Conservation (phyloP, 768 basidiomycete genomes). For the Kwoniella bestiolae region DNA sequence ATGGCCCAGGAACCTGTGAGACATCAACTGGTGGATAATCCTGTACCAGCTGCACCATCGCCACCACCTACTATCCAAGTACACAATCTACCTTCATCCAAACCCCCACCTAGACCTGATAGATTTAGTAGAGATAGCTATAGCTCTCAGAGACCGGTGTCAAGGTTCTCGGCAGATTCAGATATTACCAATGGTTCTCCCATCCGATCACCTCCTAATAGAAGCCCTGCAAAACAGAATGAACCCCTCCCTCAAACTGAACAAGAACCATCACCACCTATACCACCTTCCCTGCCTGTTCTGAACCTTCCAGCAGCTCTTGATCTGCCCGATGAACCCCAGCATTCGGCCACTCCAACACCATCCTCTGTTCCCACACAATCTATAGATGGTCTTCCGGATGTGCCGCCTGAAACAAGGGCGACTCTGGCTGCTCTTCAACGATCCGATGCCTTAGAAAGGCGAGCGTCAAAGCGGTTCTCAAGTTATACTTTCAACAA, state of each 20-base stretch:
- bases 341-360: neutral
- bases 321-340: conserved; percentile 7
- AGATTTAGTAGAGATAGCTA: conserved; percentile 45
- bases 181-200: conserved; percentile 47
- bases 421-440: conserved; percentile 85
- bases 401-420: conserved; percentile 45
- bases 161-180: conserved; percentile 51
- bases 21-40: conserved; percentile 36
- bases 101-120: conserved; percentile 41
- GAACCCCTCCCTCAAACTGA: conserved; percentile 21
- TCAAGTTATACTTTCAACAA: conserved; percentile 92
- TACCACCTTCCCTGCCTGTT: conserved; percentile 27
- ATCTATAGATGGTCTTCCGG: conserved; percentile 19
- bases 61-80: conserved; percentile 26
- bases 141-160: conserved; percentile 36
- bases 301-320: conserved; percentile 29
- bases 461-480: conserved; percentile 93
- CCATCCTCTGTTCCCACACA: conserved; percentile 7
- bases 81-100: conserved; percentile 6
- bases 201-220: conserved; percentile 31
- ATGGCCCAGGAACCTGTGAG: conserved; percentile 15
- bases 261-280: neutral
- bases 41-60: conserved; percentile 36
- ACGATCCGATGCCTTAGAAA: conserved; percentile 80
- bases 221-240: conserved; percentile 23